Evolutionary conservation across 2,329 filamentous ascomycete genomes (phyloP).

Genomic region (Trichoderma sp.): DNA sequence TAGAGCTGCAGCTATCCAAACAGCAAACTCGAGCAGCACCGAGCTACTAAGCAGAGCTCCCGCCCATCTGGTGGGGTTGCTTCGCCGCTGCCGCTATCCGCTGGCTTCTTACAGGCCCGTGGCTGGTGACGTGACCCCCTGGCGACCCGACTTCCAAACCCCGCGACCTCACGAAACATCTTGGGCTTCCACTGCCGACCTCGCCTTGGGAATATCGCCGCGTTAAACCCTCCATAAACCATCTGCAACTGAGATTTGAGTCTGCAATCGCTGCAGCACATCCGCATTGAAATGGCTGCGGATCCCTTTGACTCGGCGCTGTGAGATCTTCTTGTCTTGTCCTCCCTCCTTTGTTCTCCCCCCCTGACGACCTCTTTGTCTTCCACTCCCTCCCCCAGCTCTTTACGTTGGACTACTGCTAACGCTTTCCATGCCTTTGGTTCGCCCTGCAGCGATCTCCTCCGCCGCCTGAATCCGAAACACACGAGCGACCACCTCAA

Average conservation of each 20-base stretch:
- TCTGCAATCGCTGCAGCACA: background rate
- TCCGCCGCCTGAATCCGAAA: constrained; percentile 94
- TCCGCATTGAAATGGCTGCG: constrained; percentile 34
- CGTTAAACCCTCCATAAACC: background rate
- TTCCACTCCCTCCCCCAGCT: background rate
- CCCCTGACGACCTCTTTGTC: background rate
- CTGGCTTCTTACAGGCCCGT: constrained; percentile 2
- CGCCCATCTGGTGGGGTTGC: background rate
- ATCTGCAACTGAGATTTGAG: background rate
- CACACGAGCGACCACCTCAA: constrained; percentile 85
- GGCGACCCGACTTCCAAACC: constrained; percentile 11
- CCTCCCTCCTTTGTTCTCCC: background rate
- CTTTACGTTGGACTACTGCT: background rate
- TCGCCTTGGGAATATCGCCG: background rate
- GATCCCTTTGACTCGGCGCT: constrained; percentile 75
- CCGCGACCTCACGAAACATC: constrained; percentile 1
- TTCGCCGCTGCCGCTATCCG: background rate
- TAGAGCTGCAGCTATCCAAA: background rate
- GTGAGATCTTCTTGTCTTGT: constrained; percentile 45
- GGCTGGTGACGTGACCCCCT: constrained; percentile 16
- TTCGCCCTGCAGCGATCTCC: constrained; percentile 70
- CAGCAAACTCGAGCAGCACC: background rate
- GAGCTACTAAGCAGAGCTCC: background rate
- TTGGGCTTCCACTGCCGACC: constrained; percentile 5
- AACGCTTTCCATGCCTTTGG: background rate